Base-by-base conservation (phyloP, 139 green algal species). In the Zygnema circumcarinatum region DNA sequence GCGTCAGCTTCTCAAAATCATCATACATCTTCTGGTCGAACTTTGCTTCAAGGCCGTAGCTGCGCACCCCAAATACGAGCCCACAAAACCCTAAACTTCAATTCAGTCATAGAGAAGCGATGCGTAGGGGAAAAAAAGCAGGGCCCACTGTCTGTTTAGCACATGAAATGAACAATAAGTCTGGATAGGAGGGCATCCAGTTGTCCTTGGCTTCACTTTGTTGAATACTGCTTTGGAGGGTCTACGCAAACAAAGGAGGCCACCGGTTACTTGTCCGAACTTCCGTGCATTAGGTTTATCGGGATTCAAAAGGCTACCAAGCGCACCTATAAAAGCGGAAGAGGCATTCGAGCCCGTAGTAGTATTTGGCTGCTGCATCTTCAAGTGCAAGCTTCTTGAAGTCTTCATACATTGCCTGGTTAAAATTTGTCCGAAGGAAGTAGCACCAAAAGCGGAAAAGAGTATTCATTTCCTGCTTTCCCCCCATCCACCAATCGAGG, bases 381-480 rank as follows among this genome's bases (percentile, higher is more conserved):
- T 96, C 93, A 35, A 91, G 86, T 0, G 93, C 94, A 41, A 93
- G 91, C 35, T 83, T 87, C 78, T 67, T 85, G 53, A 88, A 83
- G 31, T 75, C 38, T 21, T 87, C 88, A 89, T 98, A 98, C 96
- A 99, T 98, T 62, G 76, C 87, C 67, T 94, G 83, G 88, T 98
- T 98, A 94, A 97, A 99, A 86, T 94, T 93, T 81, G 96, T 95
- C 38, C 97, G 92, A 89, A 99, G 92, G 90, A 98, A 99, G 93
- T 98, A 99, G 91, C 92, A 96, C 97, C 97, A 99, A 91, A 99
- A 99, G 53, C 96, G 93, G 93, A 98, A 99, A 67, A 99, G 92
- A 40, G 95, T 98, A 94, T 98, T 98, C 96, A 99, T 99, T 92
- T 99, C 96, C 87, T 91, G 87, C 29, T 35, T 38, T 62, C 11